These are phyloP conservation scores for Dendrobium nobile DNA, from an alignment of 106 monocot species.

Conservation along the genomic window DNA sequence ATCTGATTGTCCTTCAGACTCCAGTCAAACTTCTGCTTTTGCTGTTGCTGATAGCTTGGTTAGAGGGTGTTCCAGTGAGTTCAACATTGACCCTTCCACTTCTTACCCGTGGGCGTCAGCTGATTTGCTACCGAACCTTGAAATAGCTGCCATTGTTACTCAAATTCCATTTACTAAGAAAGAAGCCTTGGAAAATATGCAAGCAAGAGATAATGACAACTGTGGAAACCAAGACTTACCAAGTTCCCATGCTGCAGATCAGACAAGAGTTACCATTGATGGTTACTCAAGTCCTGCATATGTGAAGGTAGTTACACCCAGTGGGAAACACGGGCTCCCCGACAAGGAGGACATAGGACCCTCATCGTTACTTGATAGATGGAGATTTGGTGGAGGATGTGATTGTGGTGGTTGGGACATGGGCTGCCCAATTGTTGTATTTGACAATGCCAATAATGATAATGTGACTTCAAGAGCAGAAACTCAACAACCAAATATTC, in stretches of 20 bases:
- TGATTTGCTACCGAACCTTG: slow-evolving; percentile 52
- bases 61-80: slow-evolving; percentile 18
- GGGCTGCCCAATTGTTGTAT: slow-evolving; percentile 71
- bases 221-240: neutral
- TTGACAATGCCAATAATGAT: slow-evolving; percentile 28
- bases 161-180: slow-evolving; percentile 50
- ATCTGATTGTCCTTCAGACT: slow-evolving; percentile 19
- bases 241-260: neutral
- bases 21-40: slow-evolving; percentile 14
- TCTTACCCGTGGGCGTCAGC: slow-evolving; percentile 41
- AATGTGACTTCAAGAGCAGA: slow-evolving; percentile 17
- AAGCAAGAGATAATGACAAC: neutral
- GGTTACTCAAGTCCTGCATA: neutral
- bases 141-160: slow-evolving; percentile 56
- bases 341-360: slow-evolving; percentile 46
- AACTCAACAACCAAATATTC: slow-evolving; percentile 31
- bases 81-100: slow-evolving; percentile 28
- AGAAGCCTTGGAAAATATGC: slow-evolving; percentile 20
- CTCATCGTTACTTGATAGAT: slow-evolving; percentile 73
- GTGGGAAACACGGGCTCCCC: slow-evolving; percentile 62
- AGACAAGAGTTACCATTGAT: neutral
- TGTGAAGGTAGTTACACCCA: slow-evolving; percentile 43
- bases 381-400: slow-evolving; percentile 81
- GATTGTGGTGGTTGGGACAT: slow-evolving; percentile 99
- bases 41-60: slow-evolving; percentile 1